These are phyloP conservation scores for Pseudogymnoascus sp. DNA, from an alignment of 2,329 filamentous ascomycete genomes.

Conservation along the genomic window DNA sequence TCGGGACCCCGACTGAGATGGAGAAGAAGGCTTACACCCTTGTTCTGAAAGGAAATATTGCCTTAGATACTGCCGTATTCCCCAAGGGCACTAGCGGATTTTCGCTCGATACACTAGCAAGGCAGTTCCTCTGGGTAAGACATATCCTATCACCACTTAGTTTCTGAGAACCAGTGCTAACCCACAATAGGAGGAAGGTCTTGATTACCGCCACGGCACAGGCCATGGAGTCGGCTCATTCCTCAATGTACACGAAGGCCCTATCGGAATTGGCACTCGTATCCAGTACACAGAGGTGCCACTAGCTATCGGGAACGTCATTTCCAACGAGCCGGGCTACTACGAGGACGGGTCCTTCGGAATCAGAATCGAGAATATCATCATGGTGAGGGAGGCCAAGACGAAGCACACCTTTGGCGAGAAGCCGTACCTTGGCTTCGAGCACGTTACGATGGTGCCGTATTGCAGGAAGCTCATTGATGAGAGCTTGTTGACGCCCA, in stretches of 20 bases:
- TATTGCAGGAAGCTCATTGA: slow-evolving; percentile 89
- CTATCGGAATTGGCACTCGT: slow-evolving; percentile 90
- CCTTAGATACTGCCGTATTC: slow-evolving; percentile 77
- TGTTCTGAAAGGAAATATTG: slow-evolving; percentile 90
- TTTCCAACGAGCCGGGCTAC: slow-evolving; percentile 94
- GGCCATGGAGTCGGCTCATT: slow-evolving; percentile 94
- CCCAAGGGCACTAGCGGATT: slow-evolving; percentile 94
- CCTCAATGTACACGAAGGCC: slow-evolving; percentile 94
- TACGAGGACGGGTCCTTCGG: slow-evolving; percentile 95
- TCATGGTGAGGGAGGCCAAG: slow-evolving; percentile 82
- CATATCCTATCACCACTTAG: not conserved
- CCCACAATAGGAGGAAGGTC: slow-evolving; percentile 53
- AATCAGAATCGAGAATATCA: slow-evolving; percentile 92
- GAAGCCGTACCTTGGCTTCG: slow-evolving; percentile 89
- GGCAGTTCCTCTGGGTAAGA: slow-evolving; percentile 83
- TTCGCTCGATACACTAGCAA: slow-evolving; percentile 78
- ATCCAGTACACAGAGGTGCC: slow-evolving; percentile 88
- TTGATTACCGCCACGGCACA: slow-evolving; percentile 94
- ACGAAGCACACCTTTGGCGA: slow-evolving; percentile 86
- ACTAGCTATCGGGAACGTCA: slow-evolving; percentile 83
- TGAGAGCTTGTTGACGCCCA: slow-evolving; percentile 58
- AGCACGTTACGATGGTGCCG: slow-evolving; percentile 95
- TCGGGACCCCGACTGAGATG: slow-evolving; percentile 73
- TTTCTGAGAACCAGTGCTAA: slow-evolving; percentile 11
- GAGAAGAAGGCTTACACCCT: slow-evolving; percentile 89